Evolutionary conservation across 108 stramenopile genomes (phyloP).

Genomic region (Nitzschia palea): DNA sequence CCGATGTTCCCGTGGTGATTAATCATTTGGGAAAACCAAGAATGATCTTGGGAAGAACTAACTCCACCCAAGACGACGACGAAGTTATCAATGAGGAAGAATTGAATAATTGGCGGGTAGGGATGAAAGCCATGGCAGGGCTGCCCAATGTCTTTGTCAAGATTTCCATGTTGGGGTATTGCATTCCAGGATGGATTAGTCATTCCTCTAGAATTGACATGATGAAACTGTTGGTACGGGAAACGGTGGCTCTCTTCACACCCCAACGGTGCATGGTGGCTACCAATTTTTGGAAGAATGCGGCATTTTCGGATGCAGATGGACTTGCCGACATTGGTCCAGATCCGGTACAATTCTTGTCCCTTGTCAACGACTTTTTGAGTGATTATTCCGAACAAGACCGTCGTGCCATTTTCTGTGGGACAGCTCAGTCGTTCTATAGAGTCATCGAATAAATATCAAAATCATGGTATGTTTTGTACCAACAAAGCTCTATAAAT

Average conservation of each 20-base stretch:
- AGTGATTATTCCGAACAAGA: slow-evolving; percentile 57
- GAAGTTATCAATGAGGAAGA: slow-evolving; percentile 39
- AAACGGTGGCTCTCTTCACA: slow-evolving; percentile 65
- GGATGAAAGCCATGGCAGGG: slow-evolving; percentile 65
- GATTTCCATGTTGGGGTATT: slow-evolving; percentile 76
- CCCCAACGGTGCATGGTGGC: slow-evolving; percentile 76
- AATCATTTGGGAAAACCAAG: slow-evolving; percentile 79
- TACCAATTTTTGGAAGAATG: slow-evolving; percentile 70
- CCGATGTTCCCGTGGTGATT: slow-evolving; percentile 56
- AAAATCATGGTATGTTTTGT: too few species aligned
- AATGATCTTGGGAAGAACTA: slow-evolving; percentile 30
- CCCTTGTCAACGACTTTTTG: slow-evolving; percentile 40
- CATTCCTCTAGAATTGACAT: slow-evolving; percentile 37
- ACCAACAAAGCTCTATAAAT: too few species aligned
- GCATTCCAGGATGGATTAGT: slow-evolving; percentile 74
- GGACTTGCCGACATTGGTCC: slow-evolving; percentile 57
- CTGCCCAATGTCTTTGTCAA: slow-evolving; percentile 74
- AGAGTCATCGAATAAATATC: slow-evolving; percentile 9
- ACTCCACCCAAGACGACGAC: background rate
- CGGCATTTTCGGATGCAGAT: slow-evolving; percentile 58
- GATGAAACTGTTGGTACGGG: slow-evolving; percentile 52
- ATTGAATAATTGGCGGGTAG: slow-evolving; percentile 59
- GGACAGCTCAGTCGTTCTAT: slow-evolving; percentile 67
- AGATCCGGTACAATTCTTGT: slow-evolving; percentile 51
- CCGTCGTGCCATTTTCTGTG: slow-evolving; percentile 46